Percentiles rank a stretch among this genome's conserved stretches.
phyloP scores from a whole-genome alignment of 495 filamentous ascomycete genomes.

The Talaromyces proteolyticus region DNA sequence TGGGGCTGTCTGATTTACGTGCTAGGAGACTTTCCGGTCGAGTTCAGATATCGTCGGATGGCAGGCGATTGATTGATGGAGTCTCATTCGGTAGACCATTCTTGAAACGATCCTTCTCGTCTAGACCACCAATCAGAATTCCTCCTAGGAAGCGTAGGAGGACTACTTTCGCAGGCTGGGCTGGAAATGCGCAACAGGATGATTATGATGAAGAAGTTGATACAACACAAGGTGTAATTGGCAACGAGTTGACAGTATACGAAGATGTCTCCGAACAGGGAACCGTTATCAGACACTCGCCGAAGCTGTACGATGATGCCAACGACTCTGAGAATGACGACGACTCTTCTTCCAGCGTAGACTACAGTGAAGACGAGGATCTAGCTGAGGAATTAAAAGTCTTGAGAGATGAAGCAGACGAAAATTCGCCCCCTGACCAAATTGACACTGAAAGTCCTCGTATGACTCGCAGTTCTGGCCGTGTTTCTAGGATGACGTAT shows the following conservation, averaged over 20 bases:
- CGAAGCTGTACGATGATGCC: constrained; percentile 16
- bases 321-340: constrained; percentile 27
- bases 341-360: constrained; percentile 30
- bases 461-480: not conserved
- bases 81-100: constrained; percentile 78
- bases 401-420: constrained; percentile 35
- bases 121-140: constrained; percentile 64
- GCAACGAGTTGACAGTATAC: constrained; percentile 1
- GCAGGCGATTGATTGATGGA: constrained; percentile 83
- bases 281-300: constrained; percentile 32
- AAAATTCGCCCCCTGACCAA: constrained; percentile 12
- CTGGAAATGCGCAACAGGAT: constrained; percentile 23
- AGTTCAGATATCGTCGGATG: constrained; percentile 74
- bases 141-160: constrained; percentile 70
- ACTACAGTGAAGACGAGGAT: constrained; percentile 33
- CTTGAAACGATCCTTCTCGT: constrained; percentile 44
- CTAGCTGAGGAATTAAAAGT: constrained; percentile 36
- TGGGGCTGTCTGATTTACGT: constrained; percentile 68
- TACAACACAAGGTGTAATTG: not conserved
- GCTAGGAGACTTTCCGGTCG: constrained; percentile 72
- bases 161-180: constrained; percentile 35
- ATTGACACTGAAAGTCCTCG: constrained; percentile 7
- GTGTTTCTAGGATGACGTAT: constrained; percentile 6
- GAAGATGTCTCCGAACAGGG: constrained; percentile 17
- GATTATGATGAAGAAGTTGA: constrained; percentile 9